These are phyloP conservation scores for Raffaelea ambrosiae DNA, from an alignment of 2,329 filamentous ascomycete genomes.

Conservation along the genomic window DNA sequence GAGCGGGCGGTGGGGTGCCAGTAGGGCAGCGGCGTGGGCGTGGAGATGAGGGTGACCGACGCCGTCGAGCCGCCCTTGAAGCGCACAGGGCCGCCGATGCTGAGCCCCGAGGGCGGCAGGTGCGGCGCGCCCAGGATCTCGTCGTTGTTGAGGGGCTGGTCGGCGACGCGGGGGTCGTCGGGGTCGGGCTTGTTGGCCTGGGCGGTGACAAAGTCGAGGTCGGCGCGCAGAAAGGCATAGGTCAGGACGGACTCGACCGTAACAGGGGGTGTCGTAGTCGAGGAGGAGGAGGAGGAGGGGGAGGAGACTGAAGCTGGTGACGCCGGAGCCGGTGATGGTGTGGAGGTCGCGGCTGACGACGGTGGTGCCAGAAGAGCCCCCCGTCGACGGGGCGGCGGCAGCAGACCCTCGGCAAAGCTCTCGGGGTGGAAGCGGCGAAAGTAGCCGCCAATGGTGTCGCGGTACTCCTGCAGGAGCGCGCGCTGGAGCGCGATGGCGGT, in stretches of 20 bases:
- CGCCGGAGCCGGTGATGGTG: not conserved
- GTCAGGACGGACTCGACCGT: conserved; percentile 72
- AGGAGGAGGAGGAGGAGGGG: not conserved
- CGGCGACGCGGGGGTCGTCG: conserved; percentile 60
- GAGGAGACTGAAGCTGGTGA: not conserved
- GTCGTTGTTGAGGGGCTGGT: conserved; percentile 73
- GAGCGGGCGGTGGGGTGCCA: conserved; percentile 87
- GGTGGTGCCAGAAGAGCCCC: not conserved
- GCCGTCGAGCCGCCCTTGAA: conserved; percentile 94
- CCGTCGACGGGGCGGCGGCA: not conserved
- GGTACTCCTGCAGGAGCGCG: conserved; percentile 68
- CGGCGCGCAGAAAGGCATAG: conserved; percentile 88
- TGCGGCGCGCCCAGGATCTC: conserved; percentile 65
- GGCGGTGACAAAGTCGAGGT: conserved; percentile 87
- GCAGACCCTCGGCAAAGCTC: conserved; percentile 45
- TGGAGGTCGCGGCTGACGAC: conserved; percentile 8
- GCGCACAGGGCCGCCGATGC: conserved; percentile 65
- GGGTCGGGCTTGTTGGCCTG: conserved; percentile 76
- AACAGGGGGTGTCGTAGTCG: conserved; percentile 21
- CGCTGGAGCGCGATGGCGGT: conserved; percentile 48
- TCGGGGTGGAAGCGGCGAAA: conserved; percentile 83
- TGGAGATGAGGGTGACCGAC: conserved; percentile 83
- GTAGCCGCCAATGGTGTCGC: conserved; percentile 81
- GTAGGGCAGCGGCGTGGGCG: conserved; percentile 82
- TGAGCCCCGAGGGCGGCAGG: conserved; percentile 44